These are phyloP conservation scores for Przewalskia tangutica DNA, from an alignment of 257 asterid species.

Conservation along the genomic window DNA sequence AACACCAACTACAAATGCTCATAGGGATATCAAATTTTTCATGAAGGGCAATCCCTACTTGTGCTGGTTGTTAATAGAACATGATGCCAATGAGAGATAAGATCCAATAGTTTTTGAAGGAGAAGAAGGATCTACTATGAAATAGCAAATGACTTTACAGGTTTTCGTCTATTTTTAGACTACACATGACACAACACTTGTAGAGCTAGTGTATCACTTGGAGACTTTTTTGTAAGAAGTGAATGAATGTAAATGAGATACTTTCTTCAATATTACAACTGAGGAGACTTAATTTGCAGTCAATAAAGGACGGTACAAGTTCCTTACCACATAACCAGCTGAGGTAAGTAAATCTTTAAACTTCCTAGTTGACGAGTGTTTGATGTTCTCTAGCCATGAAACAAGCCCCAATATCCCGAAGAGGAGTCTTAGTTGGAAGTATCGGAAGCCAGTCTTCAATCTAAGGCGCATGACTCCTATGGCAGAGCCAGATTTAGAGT, in stretches of 20 bases:
- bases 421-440: constrained; percentile 38
- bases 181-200: not conserved
- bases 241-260: not conserved
- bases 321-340: constrained; percentile 3
- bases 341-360: constrained; percentile 6
- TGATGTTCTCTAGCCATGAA: constrained; percentile 11
- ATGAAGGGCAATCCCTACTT: not conserved
- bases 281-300: not conserved
- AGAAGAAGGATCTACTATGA: not conserved
- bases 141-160: not conserved
- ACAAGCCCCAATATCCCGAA: constrained; percentile 25
- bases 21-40: not conserved
- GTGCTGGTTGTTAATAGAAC: not conserved
- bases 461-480: constrained; percentile 15
- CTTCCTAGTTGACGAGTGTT: not conserved
- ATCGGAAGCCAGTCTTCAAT: constrained; percentile 40
- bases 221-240: not conserved
- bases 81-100: not conserved
- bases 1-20: not conserved
- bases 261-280: not conserved
- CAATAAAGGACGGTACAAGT: not conserved
- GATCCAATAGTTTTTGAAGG: not conserved
- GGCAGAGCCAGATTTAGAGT: constrained; percentile 35
- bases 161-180: not conserved
- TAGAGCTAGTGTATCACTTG: not conserved